A percentile compares a stretch with the other conserved stretches of the same genome.
phyloP scores from a whole-genome alignment of 805 yeast species.

The Tetrapisispora taiwanensis region DNA sequence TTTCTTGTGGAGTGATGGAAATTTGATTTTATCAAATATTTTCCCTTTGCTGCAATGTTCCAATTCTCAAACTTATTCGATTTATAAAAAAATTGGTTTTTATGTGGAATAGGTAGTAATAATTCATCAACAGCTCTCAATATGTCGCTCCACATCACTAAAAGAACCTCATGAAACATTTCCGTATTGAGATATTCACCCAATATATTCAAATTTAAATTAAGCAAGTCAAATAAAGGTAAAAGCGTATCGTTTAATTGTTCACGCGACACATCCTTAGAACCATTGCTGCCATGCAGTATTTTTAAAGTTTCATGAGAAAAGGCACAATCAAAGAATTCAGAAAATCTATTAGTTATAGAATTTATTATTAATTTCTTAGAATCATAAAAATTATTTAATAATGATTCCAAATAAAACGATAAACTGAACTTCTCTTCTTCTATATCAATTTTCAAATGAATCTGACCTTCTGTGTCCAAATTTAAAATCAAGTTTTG shows the following conservation, averaged over 20 bases:
- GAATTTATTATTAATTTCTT: constrained; percentile 57
- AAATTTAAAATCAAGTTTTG: constrained; percentile 59
- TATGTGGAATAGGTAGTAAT: constrained; percentile 49
- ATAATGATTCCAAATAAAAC: constrained; percentile 69
- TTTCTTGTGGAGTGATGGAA: constrained; percentile 45
- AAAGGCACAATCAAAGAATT: constrained; percentile 45
- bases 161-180: constrained; percentile 53
- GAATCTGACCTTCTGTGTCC: constrained; percentile 58
- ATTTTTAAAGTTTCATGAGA: constrained; percentile 50
- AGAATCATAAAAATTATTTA: constrained; percentile 51
- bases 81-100: too few species aligned
- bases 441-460: constrained; percentile 64
- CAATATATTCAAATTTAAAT: constrained; percentile 53
- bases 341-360: constrained; percentile 64
- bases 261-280: constrained; percentile 33
- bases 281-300: constrained; percentile 44
- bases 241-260: constrained; percentile 54
- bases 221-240: constrained; percentile 67
- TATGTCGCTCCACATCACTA: constrained; percentile 72
- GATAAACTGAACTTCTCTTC: constrained; percentile 71
- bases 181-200: constrained; percentile 49
- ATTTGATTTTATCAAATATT: constrained; percentile 4
- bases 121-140: constrained; percentile 59
- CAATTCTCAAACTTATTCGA: too few species aligned
- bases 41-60: constrained; percentile 8